phyloP scores from a whole-genome alignment of 129 eudicot species.

The Chrysanthemum makinoi region DNA sequence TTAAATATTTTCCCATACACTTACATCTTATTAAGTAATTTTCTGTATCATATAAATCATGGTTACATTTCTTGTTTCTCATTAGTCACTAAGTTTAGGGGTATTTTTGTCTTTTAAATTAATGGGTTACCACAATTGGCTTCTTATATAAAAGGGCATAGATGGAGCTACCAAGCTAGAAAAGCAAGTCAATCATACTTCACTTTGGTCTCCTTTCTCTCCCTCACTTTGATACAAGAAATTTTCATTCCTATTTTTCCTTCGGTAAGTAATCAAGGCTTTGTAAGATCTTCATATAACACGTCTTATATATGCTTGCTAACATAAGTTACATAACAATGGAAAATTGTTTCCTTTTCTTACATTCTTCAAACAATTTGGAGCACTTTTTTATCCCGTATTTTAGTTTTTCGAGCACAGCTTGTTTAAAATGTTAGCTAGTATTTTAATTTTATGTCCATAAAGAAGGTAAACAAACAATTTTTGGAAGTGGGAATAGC shows the following conservation, averaged over 20 bases:
- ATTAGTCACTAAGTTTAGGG: conserved; percentile 19
- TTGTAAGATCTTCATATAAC: conserved; percentile 4
- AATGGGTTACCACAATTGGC: conserved; percentile 21
- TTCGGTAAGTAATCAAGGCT: conserved; percentile 20
- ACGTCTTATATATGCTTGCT: background rate
- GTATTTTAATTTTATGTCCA: background rate
- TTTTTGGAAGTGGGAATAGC: background rate
- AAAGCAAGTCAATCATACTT: conserved; percentile 29
- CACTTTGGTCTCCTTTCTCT: conserved; percentile 30
- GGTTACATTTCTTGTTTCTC: background rate
- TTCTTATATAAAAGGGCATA: conserved; percentile 32
- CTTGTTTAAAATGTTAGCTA: background rate
- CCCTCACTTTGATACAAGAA: conserved; percentile 26
- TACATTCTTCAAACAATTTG: background rate
- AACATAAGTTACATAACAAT: background rate
- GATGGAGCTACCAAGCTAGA: conserved; percentile 30
- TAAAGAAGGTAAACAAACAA: background rate
- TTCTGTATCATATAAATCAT: conserved; percentile 7
- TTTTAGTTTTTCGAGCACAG: conserved; percentile 1
- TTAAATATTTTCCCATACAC: no score
- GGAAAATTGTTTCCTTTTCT: background rate
- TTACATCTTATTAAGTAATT: conserved; percentile 9
- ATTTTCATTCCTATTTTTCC: conserved; percentile 9
- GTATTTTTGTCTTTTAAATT: conserved; percentile 18
- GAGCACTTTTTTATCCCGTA: background rate